A percentile compares a stretch with the other conserved stretches of the same genome.
Evolutionary conservation across 73 alveolate genomes (phyloP).

Genomic region (Breviolum minutum): DNA sequence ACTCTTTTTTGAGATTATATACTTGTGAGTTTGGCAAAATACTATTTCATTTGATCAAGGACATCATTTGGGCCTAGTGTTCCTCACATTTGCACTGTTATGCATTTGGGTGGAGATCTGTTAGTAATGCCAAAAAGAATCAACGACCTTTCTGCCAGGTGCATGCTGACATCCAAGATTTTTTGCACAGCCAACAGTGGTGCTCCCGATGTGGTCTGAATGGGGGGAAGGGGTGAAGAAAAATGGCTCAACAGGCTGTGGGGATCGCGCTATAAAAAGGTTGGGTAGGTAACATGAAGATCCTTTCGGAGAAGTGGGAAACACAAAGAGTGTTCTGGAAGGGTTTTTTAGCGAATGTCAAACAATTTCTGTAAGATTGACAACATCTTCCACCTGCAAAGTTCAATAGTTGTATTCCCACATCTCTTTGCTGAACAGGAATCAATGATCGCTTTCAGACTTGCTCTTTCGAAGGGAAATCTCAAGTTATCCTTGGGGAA

Average conservation of each 20-base stretch:
- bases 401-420: no score
- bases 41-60: not conserved
- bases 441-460: not conserved
- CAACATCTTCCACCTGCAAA: no score
- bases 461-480: not conserved
- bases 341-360: no score
- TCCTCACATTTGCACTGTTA: no score
- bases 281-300: not conserved
- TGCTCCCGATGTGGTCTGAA: not conserved
- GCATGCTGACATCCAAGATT: conserved; percentile 95
- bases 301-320: not conserved
- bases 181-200: conserved; percentile 96
- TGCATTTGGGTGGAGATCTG: not conserved
- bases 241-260: not conserved
- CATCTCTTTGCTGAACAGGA: not conserved
- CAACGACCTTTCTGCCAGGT: conserved; percentile 19
- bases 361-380: no score
- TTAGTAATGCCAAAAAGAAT: not conserved
- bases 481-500: not conserved
- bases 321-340: no score
- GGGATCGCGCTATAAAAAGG: not conserved
- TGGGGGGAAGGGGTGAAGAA: not conserved
- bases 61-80: not conserved
- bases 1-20: no score
- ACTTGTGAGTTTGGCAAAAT: no score